A percentile compares a stretch with the other conserved stretches of the same genome.
phyloP scores from a whole-genome alignment of 345 rosid genomes.

The Salix udensis region DNA sequence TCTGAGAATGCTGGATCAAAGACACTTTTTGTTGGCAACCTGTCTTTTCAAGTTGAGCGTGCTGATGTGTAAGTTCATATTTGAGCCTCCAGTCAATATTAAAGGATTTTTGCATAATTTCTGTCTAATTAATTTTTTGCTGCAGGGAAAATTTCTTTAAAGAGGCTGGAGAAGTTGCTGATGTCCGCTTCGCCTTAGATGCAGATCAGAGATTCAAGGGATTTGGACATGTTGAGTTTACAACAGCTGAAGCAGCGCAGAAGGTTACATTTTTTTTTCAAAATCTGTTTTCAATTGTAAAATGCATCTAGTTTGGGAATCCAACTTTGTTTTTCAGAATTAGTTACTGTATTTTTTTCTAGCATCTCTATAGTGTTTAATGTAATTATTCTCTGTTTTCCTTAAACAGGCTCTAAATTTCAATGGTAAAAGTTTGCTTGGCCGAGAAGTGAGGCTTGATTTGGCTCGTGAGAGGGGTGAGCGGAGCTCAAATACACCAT shows the following conservation, averaged over 20 bases:
- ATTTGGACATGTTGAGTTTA: constrained; percentile 81
- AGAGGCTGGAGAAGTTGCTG: constrained; percentile 62
- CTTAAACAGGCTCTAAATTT: constrained; percentile 53
- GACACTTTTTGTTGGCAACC: constrained; percentile 69
- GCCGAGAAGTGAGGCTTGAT: constrained; percentile 66
- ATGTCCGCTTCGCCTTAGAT: constrained; percentile 57
- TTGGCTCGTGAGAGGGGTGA: constrained; percentile 62
- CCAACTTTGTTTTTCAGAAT: background rate
- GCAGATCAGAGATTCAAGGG: constrained; percentile 60
- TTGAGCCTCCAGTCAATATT: too few species aligned
- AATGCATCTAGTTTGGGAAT: background rate
- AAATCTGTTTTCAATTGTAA: background rate
- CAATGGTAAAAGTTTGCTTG: constrained; percentile 45
- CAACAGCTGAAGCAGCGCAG: constrained; percentile 57
- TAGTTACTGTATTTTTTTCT: background rate
- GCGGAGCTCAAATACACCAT: constrained; percentile 47
- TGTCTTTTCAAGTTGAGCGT: constrained; percentile 51
- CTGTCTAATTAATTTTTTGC: background rate
- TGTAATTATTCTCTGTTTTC: background rate
- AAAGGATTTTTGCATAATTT: background rate
- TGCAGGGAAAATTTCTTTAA: constrained; percentile 71
- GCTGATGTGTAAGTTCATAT: constrained; percentile 52
- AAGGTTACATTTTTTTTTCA: constrained; percentile 32
- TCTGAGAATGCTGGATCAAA: constrained; percentile 49
- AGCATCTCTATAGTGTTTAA: background rate